Percentiles rank a stretch among this genome's conserved stretches.
These are phyloP conservation scores for Fusarium pseudoanthophilum DNA, from an alignment of 2,329 filamentous ascomycete genomes.

Conservation along the genomic window DNA sequence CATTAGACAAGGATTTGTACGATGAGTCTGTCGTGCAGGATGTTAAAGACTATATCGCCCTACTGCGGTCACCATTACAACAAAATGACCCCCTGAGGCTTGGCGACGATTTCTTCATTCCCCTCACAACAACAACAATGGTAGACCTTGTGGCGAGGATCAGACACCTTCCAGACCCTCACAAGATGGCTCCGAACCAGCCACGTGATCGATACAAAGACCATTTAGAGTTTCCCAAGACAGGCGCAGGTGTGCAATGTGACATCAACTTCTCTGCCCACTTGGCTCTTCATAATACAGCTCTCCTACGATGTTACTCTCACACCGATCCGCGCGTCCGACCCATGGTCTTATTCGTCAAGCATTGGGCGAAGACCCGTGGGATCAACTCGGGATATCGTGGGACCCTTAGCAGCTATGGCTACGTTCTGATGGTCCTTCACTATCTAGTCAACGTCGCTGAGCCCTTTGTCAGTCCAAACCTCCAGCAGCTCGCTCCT, in stretches of 20 bases:
- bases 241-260: constrained; percentile 83
- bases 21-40: constrained; percentile 47
- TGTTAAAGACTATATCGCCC: constrained; percentile 61
- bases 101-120: constrained; percentile 48
- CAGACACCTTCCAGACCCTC: constrained; percentile 59
- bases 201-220: constrained; percentile 66
- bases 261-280: constrained; percentile 93
- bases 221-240: constrained; percentile 80
- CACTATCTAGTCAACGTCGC: constrained; percentile 90
- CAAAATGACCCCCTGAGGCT: background rate
- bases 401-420: constrained; percentile 88
- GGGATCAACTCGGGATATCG: constrained; percentile 89
- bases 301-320: constrained; percentile 84
- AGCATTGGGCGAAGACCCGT: constrained; percentile 87
- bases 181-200: constrained; percentile 61
- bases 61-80: constrained; percentile 57
- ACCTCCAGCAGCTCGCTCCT: constrained; percentile 73
- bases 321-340: constrained; percentile 81
- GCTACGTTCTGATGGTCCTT: constrained; percentile 91
- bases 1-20: constrained; percentile 61
- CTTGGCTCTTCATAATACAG: constrained; percentile 84
- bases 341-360: constrained; percentile 85
- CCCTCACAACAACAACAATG: constrained; percentile 49
- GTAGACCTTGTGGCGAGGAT: constrained; percentile 55
- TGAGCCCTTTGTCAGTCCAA: constrained; percentile 83